Evolutionary conservation across 2,329 filamentous ascomycete genomes (phyloP).

Genomic region (Diaporthe sp.): DNA sequence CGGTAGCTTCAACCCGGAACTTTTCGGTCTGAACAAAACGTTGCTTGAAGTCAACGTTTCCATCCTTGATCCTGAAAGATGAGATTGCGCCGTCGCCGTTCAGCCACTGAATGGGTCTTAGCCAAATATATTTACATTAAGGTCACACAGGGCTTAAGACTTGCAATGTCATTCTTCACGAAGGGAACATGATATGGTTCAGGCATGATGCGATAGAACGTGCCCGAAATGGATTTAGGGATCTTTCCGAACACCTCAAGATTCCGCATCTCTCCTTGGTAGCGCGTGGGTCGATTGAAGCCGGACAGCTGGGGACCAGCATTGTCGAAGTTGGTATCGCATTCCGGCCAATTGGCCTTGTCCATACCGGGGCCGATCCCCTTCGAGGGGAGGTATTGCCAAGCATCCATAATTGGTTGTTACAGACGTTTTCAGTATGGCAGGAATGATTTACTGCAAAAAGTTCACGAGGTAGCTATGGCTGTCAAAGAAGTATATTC

Average conservation of each 20-base stretch:
- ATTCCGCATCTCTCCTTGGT: not conserved
- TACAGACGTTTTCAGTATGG: not conserved
- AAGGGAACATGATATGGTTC: conserved; percentile 6
- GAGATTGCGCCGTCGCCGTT: conserved; percentile 12
- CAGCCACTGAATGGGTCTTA: conserved; percentile 2
- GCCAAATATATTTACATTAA: not conserved
- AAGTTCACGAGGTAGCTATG: too few relatives aligned
- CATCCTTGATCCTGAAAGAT: conserved; percentile 3
- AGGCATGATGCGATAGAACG: conserved; percentile 1
- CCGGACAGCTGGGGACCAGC: not conserved
- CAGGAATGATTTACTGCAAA: not conserved
- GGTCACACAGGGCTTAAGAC: not conserved
- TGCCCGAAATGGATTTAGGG: not conserved
- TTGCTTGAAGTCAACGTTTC: conserved; percentile 10
- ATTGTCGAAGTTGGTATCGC: conserved; percentile 8
- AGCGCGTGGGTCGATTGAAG: not conserved
- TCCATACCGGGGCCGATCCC: not conserved
- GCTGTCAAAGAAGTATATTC: not conserved
- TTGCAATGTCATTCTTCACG: conserved; percentile 14
- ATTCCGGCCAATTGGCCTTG: not conserved
- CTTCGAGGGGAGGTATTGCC: not conserved
- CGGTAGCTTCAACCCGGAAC: not conserved
- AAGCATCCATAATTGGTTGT: not conserved
- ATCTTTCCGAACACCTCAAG: conserved; percentile 1
- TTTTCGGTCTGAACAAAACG: conserved; percentile 4